Evolutionary conservation across 345 rosid species (phyloP).

Genomic region (Lenwebbia sp.): DNA sequence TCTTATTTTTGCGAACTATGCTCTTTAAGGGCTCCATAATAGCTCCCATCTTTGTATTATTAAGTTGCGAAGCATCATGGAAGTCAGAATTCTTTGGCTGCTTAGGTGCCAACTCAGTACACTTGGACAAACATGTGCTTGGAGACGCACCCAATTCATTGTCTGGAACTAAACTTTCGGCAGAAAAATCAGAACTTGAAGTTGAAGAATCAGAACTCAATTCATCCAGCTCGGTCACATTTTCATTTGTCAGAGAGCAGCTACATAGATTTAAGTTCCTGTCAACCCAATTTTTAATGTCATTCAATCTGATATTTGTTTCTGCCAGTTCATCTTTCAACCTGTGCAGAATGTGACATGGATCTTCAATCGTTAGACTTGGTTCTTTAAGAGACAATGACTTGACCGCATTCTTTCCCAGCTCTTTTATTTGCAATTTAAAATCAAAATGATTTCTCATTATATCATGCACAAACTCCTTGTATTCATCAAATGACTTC

Average conservation of each 20-base stretch:
- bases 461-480: constrained; percentile 12
- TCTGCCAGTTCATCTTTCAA: constrained; percentile 30
- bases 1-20: constrained; percentile 3
- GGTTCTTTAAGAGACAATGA: constrained; percentile 3
- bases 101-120: constrained; percentile 1
- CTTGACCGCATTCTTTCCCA: constrained; percentile 6
- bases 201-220: constrained; percentile 40
- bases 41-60: constrained; percentile 11
- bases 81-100: constrained; percentile 3
- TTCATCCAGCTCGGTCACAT: constrained; percentile 26
- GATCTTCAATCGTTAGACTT: constrained; percentile 16
- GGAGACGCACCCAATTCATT: constrained; percentile 5
- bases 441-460: constrained; percentile 15
- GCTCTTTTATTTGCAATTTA: constrained; percentile 7
- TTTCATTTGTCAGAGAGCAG: constrained; percentile 19
- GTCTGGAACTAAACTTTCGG: constrained; percentile 17
- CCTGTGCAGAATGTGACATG: constrained; percentile 17
- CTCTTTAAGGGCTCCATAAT: neutral
- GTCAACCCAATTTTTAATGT: constrained; percentile 19
- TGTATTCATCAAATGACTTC: constrained; percentile 11
- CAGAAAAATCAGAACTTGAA: constrained; percentile 31
- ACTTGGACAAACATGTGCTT: neutral
- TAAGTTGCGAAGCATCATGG: constrained; percentile 15
- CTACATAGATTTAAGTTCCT: constrained; percentile 2
- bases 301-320: constrained; percentile 23